Conservation (phyloP, 2,329 filamentous ascomycete genomes). For the Tetracladium maxilliforme region DNA sequence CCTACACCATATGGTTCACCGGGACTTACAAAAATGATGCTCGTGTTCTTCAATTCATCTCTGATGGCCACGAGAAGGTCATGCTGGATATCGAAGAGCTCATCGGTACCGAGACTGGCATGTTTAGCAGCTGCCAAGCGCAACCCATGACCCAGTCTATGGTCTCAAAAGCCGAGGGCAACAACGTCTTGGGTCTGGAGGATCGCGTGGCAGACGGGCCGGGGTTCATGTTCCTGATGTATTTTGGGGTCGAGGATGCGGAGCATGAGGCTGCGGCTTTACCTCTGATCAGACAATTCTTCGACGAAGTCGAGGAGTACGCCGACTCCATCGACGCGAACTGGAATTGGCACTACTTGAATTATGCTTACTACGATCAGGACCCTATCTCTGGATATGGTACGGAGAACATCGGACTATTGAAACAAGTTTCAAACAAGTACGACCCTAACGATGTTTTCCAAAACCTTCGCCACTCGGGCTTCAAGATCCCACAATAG, state of each 20-base stretch:
- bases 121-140: no score
- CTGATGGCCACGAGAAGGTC: no score
- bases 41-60: no score
- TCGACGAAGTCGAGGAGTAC: constrained; percentile 3
- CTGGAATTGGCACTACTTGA: constrained; percentile 20
- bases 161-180: constrained; percentile 11
- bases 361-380: constrained; percentile 27
- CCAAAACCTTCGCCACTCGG: no score
- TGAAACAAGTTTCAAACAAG: constrained; percentile 14
- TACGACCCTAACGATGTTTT: constrained; percentile 17
- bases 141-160: constrained; percentile 16
- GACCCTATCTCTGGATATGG: constrained; percentile 26
- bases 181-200: constrained; percentile 18
- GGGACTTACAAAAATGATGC: no score
- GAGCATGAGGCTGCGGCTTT: constrained; percentile 12
- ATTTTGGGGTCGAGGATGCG: constrained; percentile 5
- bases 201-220: constrained; percentile 15
- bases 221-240: constrained; percentile 6
- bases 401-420: constrained; percentile 16
- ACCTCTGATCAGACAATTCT: constrained; percentile 8
- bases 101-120: no score
- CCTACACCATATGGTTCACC: no score
- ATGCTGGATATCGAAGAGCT: no score
- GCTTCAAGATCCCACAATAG: no score
- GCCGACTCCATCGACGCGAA: constrained; percentile 5